Evolutionary conservation across 164 flowering plant species (phyloP), one percentile per base, ranked within the genome.

Genomic region (Cinnamomum micranthum): DNA sequence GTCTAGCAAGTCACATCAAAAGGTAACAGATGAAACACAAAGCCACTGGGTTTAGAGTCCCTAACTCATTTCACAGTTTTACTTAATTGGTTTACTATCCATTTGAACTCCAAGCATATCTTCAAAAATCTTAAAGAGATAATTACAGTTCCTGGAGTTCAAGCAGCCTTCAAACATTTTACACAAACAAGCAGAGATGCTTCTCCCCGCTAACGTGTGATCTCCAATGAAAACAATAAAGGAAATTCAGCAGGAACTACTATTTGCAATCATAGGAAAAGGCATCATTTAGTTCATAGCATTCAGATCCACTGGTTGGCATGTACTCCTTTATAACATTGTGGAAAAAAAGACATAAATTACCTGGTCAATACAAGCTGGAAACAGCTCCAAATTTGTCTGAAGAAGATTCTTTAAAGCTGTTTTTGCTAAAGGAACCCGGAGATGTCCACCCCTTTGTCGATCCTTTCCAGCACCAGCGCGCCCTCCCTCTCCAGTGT

Each of bases 351-450:
- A 55, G n/a, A 14, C 4, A 55, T 13, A 71, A 73, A 19, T 67
- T 81, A 94, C 99, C 97, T 96, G 99, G 86, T 96, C 99, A 85
- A 96, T 96, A 86, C 97, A 96, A 75, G 99, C 95, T 79, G 97
- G 98, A 83, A 96, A 94, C 59, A 96, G 86, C 74, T 96, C 98
- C 89, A 96, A 84, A 81, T 96, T 96, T 23, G 99, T 96, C 73
- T 88, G 92, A 58, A 96, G 93, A 76, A 96, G 92, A 86, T 96
- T 96, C 81, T 94, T 96, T 72, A 96, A 83, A 79, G 97, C 99
- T 82, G 88, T 74, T 81, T 90, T 96, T 78, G 99, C 99, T 51
- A 96, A 74, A 17, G 87, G 84, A 76, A 89, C 92, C 74, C 99
- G 92, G 52, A 88, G 88, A 74, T 90, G 94, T 55, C 97, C 91